These are phyloP conservation scores for Cyberlindnera amylophila DNA, from an alignment of 805 yeast species.

Conservation along the genomic window DNA sequence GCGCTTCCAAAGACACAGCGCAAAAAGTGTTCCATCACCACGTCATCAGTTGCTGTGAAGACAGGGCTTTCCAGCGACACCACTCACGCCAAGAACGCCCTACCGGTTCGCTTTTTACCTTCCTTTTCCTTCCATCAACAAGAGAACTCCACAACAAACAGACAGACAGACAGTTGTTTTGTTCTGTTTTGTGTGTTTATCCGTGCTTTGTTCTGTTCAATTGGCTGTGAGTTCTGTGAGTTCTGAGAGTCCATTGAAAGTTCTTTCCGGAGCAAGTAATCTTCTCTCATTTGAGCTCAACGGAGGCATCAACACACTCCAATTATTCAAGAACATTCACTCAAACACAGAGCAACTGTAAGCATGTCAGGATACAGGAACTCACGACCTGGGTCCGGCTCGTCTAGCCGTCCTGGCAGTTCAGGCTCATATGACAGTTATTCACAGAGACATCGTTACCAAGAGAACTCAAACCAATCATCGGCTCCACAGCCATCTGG, in stretches of 20 bases:
- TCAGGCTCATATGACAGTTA: neutral
- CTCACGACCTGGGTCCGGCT: neutral
- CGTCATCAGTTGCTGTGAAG: neutral
- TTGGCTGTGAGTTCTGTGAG: too few relatives aligned
- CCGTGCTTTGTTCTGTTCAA: too few relatives aligned
- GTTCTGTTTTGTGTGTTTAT: too few relatives aligned
- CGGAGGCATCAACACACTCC: too few relatives aligned
- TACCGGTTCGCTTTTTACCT: neutral
- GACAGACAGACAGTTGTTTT: too few relatives aligned
- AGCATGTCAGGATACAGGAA: neutral
- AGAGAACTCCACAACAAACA: neutral
- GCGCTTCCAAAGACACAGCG: conserved; percentile 1
- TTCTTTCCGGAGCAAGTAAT: too few relatives aligned
- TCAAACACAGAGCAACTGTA: too few relatives aligned
- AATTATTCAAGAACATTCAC: too few relatives aligned
- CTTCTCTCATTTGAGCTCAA: too few relatives aligned
- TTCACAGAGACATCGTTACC: neutral
- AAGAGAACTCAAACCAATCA: neutral
- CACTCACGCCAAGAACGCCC: conserved; percentile 2
- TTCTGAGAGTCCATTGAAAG: too few relatives aligned
- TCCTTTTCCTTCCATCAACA: neutral
- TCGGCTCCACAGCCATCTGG: conserved; percentile 1
- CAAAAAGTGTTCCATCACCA: neutral
- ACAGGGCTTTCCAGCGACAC: conserved; percentile 3
- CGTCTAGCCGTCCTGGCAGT: neutral